A percentile compares a stretch with the other conserved stretches of the same genome.
phyloP scores from a whole-genome alignment of 1,284 basidiomycete species.

The Grifola frondosa region DNA sequence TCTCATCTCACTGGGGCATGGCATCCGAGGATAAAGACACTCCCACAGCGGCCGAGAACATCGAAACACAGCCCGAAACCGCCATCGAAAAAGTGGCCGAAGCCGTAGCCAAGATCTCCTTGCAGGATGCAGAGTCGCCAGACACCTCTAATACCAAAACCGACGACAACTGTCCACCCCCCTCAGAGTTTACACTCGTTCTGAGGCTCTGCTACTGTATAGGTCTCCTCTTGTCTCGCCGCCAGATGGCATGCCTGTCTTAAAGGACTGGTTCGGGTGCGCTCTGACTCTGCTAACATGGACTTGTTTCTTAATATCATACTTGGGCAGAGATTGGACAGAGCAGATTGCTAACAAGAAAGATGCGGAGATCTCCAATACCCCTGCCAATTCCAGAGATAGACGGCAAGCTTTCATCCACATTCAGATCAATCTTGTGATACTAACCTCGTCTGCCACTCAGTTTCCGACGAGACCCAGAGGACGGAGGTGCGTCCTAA shows the following conservation, averaged over 20 bases:
- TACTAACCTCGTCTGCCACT: slow-evolving; percentile 19
- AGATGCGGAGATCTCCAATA: slow-evolving; percentile 55
- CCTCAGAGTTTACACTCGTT: slow-evolving; percentile 63
- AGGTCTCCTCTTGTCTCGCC: slow-evolving; percentile 75
- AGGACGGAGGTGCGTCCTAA: slow-evolving; percentile 59
- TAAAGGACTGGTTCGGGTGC: slow-evolving; percentile 89
- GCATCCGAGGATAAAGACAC: slow-evolving; percentile 21
- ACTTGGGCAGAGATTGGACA: slow-evolving; percentile 46
- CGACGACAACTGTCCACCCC: slow-evolving; percentile 34
- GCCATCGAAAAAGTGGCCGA: slow-evolving; percentile 32
- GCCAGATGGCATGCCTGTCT: slow-evolving; percentile 73
- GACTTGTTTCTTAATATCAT: slow-evolving; percentile 16
- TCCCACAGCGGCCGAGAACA: slow-evolving; percentile 3
- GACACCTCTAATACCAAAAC: slow-evolving; percentile 29
- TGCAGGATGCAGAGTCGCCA: slow-evolving; percentile 34
- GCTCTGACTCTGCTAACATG: slow-evolving; percentile 26
- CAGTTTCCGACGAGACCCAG: slow-evolving; percentile 73
- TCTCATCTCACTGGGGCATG: slow-evolving; percentile 20
- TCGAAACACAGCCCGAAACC: slow-evolving; percentile 19
- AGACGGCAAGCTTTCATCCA: slow-evolving; percentile 63
- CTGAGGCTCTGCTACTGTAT: slow-evolving; percentile 64
- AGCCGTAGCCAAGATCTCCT: slow-evolving; percentile 36
- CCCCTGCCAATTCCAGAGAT: slow-evolving; percentile 54
- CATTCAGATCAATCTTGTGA: too few species aligned
- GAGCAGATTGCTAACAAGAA: slow-evolving; percentile 63